Evolutionary conservation across 805 yeast species (phyloP), one percentile per base, ranked within the genome.

Genomic region (Lipomyces yamadae): DNA sequence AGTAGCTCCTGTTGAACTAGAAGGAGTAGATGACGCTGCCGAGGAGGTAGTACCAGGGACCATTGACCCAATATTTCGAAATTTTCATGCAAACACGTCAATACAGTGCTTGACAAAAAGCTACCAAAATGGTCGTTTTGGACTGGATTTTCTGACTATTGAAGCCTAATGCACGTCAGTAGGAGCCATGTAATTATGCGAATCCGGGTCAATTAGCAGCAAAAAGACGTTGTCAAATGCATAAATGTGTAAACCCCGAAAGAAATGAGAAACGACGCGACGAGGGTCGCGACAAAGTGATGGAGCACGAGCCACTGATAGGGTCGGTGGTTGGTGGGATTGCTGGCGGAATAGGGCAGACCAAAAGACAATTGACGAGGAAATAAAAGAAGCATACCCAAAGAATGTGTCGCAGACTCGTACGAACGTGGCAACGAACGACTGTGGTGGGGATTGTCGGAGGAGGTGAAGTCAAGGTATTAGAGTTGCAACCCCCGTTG

Each of bases 291-390:
- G 48, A 42, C 24, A 42, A 15, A 15, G 18, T 42, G 48, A 2
- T 24, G 24, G 58, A 45, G 58, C 45, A 33, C 58, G 58, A 35
- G 58, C 58, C 58, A 56, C 58, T 45, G 45, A 56, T 52, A 52
- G 55, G 34, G 55, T 34, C 6, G 55, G 29, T 24, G 29, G 34
- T 5, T 13, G n/a, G 4, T 3, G 55, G n/a, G 34, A 52, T 29
- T 52, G 8, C 15, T 33, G 55, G 34, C 4, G 33, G 7, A 52
- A n/a, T 4, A 52, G 8, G 18, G 24, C 34, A 52, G 7, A 7
- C 7, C 34, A 52, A 11, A 8, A 52, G 33, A 5, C 55, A 52
- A 52, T 52, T 52, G 55, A 52, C 55, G 34, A 52, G 55, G 24
- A 52, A 10, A 32, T 29, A 52, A 32, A 52, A 52, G 34, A 29